Percentiles rank a stretch among this genome's conserved stretches.
Conservation (phyloP, 1,284 basidiomycete genomes). For the Malassezia cuniculi region DNA sequence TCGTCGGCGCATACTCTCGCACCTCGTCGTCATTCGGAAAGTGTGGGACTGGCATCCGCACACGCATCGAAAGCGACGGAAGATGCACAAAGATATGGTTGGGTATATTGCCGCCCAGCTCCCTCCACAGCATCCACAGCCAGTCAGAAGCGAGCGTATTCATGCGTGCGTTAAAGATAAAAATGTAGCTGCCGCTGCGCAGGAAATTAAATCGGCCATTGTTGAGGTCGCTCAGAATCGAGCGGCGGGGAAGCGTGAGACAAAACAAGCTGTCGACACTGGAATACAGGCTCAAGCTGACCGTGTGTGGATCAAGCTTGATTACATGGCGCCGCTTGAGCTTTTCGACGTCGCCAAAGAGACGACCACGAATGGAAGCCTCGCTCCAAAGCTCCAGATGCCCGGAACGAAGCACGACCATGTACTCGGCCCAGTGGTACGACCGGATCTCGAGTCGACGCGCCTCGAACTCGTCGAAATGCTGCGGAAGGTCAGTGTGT, state of each 20-base stretch:
- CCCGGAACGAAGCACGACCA: conserved; percentile 64
- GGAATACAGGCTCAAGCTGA: conserved; percentile 63
- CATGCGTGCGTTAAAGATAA: conserved; percentile 56
- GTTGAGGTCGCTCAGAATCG: conserved; percentile 6
- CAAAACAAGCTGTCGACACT: conserved; percentile 68
- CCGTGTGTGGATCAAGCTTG: conserved; percentile 53
- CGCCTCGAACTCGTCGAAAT: conserved; percentile 59
- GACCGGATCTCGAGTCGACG: conserved; percentile 51
- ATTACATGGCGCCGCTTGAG: conserved; percentile 58
- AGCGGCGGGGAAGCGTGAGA: conserved; percentile 49
- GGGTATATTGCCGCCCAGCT: conserved; percentile 51
- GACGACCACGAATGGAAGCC: conserved; percentile 45
- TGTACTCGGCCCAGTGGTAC: conserved; percentile 61
- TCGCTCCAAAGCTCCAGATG: conserved; percentile 65
- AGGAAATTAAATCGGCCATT: conserved; percentile 46
- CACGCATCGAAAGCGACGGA: conserved; percentile 52
- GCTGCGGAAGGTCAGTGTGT: conserved; percentile 49
- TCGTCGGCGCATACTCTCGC: neutral
- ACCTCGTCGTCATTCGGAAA: neutral
- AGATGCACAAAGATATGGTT: conserved; percentile 49
- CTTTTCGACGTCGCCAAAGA: conserved; percentile 20
- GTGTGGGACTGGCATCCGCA: conserved; percentile 56
- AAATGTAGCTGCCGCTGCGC: conserved; percentile 57
- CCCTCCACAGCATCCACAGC: conserved; percentile 67
- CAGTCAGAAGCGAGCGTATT: conserved; percentile 64